These are phyloP conservation scores for Vararia minispora DNA, from an alignment of 768 basidiomycete species.

Conservation along the genomic window DNA sequence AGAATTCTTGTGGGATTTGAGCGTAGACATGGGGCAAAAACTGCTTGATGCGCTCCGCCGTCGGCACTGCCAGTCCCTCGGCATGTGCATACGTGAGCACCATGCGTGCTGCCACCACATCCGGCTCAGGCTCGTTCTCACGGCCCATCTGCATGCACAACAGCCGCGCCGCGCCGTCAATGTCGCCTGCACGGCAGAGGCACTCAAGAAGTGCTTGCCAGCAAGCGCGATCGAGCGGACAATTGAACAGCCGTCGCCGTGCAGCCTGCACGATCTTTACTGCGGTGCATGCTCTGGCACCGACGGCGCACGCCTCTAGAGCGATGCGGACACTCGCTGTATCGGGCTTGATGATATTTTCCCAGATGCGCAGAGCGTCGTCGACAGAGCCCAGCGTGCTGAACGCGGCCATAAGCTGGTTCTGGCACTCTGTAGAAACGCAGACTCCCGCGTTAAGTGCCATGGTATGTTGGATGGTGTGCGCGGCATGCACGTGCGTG, in stretches of 20 bases:
- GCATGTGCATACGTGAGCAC: constrained; percentile 24
- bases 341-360: constrained; percentile 52
- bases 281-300: constrained; percentile 39
- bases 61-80: constrained; percentile 4
- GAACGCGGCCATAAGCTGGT: constrained; percentile 85
- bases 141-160: constrained; percentile 57
- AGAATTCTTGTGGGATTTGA: constrained; percentile 6
- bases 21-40: constrained; percentile 11
- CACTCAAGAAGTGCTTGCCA: constrained; percentile 84
- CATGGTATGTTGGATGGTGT: no score
- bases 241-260: constrained; percentile 37
- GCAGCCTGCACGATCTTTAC: constrained; percentile 44
- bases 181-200: constrained; percentile 56
- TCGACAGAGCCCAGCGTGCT: constrained; percentile 61
- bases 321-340: constrained; percentile 69
- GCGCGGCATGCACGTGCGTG: no score
- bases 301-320: constrained; percentile 71
- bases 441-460: no score
- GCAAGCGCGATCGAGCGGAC: constrained; percentile 47
- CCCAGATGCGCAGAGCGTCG: constrained; percentile 74
- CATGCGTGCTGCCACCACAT: constrained; percentile 37
- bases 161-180: constrained; percentile 57
- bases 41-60: constrained; percentile 10
- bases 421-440: constrained; percentile 35
- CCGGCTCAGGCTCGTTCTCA: constrained; percentile 32